Evolutionary conservation across 371 early-diverging fungal genomes (phyloP).

Genomic region (Mucor saturninus): DNA sequence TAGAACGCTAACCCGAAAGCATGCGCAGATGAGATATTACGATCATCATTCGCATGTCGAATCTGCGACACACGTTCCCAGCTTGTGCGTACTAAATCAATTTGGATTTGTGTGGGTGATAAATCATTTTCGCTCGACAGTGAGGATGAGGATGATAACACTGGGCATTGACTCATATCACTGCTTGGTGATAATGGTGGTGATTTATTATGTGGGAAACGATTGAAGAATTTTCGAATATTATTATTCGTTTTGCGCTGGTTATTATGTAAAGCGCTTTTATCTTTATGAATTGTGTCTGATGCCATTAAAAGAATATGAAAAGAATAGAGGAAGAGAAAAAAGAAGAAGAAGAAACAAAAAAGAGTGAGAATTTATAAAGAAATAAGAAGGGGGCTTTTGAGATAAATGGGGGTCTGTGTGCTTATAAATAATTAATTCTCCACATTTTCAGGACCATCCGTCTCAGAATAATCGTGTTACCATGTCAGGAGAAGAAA

Average conservation of each 20-base stretch:
- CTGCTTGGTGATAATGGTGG: constrained; percentile 5
- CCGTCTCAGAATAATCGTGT: neutral
- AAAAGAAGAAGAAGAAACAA: neutral
- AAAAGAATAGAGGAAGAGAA: constrained; percentile 4
- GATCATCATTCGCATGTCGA: constrained; percentile 33
- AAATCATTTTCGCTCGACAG: neutral
- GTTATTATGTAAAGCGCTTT: neutral
- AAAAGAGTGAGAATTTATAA: neutral
- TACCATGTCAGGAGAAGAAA: neutral
- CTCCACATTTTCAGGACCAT: neutral
- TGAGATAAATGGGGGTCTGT: neutral
- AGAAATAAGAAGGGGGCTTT: neutral
- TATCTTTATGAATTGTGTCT: constrained; percentile 4
- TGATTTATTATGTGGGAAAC: constrained; percentile 9
- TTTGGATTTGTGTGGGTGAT: constrained; percentile 38
- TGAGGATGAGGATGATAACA: neutral
- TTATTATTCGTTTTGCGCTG: neutral
- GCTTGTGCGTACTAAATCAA: constrained; percentile 40
- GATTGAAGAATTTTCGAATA: constrained; percentile 13
- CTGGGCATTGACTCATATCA: constrained; percentile 7
- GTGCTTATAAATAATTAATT: neutral
- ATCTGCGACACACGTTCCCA: constrained; percentile 48
- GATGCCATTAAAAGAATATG: neutral
- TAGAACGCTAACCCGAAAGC: constrained; percentile 54
- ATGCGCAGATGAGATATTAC: constrained; percentile 42